Conservation (phyloP, 129 eudicot species). For the Dittrichia graveolens region DNA sequence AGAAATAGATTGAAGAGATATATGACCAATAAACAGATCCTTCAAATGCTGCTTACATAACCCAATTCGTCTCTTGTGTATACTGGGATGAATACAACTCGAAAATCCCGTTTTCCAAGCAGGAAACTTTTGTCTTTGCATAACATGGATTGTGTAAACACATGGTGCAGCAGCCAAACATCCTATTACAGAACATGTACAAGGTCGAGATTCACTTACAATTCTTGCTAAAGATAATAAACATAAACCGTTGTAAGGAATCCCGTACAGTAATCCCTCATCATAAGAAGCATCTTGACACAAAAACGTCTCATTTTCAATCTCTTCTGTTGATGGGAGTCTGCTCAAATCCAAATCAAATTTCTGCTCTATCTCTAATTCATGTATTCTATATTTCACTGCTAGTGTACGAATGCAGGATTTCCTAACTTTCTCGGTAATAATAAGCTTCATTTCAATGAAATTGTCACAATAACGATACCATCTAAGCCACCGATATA, state of each 20-base stretch:
- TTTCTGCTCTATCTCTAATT: conserved; percentile 58
- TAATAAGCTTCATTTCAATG: conserved; percentile 50
- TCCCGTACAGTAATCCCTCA: conserved; percentile 67
- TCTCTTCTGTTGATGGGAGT: conserved; percentile 61
- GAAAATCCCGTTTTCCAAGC: conserved; percentile 82
- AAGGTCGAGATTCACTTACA: conserved; percentile 66
- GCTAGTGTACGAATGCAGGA: conserved; percentile 90
- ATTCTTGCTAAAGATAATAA: conserved; percentile 66
- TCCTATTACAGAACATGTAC: conserved; percentile 79
- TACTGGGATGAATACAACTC: conserved; percentile 73
- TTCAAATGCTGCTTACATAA: conserved; percentile 74
- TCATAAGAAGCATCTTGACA: conserved; percentile 35
- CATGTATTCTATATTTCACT: conserved; percentile 65
- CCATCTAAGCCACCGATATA: conserved; percentile 79
- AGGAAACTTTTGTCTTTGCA: conserved; percentile 89
- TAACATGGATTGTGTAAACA: conserved; percentile 78
- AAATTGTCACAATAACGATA: conserved; percentile 65
- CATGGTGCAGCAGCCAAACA: conserved; percentile 62
- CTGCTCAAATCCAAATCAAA: conserved; percentile 63
- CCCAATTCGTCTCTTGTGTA: conserved; percentile 74
- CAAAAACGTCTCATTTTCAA: conserved; percentile 30
- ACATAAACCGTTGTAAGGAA: conserved; percentile 66
- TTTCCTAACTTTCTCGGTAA: conserved; percentile 53
- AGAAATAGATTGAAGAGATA: conserved; percentile 76
- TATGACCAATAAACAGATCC: conserved; percentile 75